Conservation (phyloP, 768 basidiomycete species). For the Lentinus tigrinus region DNA sequence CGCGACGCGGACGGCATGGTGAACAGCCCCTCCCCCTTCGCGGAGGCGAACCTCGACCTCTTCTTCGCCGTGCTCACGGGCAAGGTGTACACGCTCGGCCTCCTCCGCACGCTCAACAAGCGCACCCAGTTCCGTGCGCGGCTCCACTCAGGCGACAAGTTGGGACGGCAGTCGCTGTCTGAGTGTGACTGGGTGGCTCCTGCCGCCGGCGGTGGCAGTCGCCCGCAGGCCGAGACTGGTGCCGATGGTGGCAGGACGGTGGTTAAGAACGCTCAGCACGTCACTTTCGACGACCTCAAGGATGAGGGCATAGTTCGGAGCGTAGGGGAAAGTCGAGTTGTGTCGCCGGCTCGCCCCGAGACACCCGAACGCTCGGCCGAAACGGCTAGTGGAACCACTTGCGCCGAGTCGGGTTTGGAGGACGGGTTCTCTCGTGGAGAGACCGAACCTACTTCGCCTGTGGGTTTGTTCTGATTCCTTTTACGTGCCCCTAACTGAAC, state of each 20-base stretch:
- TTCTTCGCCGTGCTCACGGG: constrained; percentile 51
- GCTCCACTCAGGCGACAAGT: constrained; percentile 39
- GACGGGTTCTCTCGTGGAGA: too few relatives aligned
- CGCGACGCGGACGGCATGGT: background rate
- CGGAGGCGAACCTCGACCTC: constrained; percentile 24
- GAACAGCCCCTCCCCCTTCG: background rate
- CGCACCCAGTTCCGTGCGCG: constrained; percentile 27
- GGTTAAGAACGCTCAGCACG: too few relatives aligned
- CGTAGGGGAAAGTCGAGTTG: too few relatives aligned
- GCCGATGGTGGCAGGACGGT: background rate
- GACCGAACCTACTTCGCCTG: too few relatives aligned
- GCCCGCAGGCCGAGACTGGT: background rate
- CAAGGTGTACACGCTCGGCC: constrained; percentile 40
- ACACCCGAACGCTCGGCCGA: too few relatives aligned
- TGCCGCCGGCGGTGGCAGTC: background rate
- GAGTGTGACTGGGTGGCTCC: constrained; percentile 36
- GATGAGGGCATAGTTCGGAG: too few relatives aligned
- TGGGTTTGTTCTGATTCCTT: too few relatives aligned
- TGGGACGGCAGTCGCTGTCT: constrained; percentile 42
- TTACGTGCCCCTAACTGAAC: too few relatives aligned
- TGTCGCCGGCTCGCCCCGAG: too few relatives aligned
- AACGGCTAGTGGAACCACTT: too few relatives aligned
- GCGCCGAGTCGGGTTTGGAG: too few relatives aligned
- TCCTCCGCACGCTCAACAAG: constrained; percentile 31
- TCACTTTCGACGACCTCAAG: too few relatives aligned